phyloP scores from a whole-genome alignment of 1,284 basidiomycete genomes.

The Cryptococcus sp. region DNA sequence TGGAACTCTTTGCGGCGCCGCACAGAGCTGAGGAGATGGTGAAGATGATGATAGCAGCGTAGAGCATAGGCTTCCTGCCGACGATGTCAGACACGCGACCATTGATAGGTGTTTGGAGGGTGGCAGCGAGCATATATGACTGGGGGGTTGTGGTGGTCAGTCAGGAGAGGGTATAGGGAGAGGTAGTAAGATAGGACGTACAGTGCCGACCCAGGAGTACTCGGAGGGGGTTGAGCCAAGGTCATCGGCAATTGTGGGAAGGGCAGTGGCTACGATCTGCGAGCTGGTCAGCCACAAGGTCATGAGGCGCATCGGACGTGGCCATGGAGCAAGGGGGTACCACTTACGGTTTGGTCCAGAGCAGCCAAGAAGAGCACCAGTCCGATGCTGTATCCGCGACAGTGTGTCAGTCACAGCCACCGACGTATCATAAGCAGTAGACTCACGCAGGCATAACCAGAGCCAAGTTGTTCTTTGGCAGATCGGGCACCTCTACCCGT shows the following conservation, averaged over 20 bases:
- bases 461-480: conserved; percentile 34
- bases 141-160: conserved; percentile 7
- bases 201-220: conserved; percentile 36
- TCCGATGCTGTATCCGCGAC: conserved; percentile 23
- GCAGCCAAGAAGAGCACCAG: conserved; percentile 44
- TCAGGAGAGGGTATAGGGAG: no score
- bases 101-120: conserved; percentile 38
- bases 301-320: no score
- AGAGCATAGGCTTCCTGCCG: conserved; percentile 44
- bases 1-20: conserved; percentile 41
- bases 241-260: conserved; percentile 33
- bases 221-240: conserved; percentile 30
- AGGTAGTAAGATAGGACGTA: neutral
- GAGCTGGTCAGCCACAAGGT: neutral
- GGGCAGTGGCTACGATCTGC: conserved; percentile 33
- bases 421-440: neutral
- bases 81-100: conserved; percentile 44
- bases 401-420: neutral
- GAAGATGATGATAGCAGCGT: conserved; percentile 40
- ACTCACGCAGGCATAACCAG: conserved; percentile 34
- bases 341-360: conserved; percentile 39
- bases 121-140: conserved; percentile 38
- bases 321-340: neutral
- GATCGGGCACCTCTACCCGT: conserved; percentile 32
- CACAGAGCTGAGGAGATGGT: conserved; percentile 40